Percentiles rank a stretch among this genome's conserved stretches.
These are phyloP conservation scores for Pseudozyma sp. DNA, from an alignment of 1,284 basidiomycete species.

Conservation along the genomic window DNA sequence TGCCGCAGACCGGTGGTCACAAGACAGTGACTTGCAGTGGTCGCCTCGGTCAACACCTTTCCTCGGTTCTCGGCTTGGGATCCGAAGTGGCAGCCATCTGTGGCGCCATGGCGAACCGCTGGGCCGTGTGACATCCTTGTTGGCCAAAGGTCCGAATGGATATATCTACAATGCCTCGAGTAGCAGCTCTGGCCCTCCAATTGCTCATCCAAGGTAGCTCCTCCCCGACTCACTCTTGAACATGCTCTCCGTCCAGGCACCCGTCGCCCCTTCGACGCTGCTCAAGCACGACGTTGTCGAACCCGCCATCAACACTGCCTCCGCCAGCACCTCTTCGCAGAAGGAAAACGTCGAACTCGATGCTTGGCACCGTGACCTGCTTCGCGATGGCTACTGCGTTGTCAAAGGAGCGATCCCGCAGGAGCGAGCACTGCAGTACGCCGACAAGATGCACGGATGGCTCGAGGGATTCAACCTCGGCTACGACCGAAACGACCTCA, in stretches of 20 bases:
- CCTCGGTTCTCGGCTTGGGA: no score
- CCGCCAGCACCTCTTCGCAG: neutral
- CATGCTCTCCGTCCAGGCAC: slow-evolving; percentile 17
- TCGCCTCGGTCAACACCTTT: no score
- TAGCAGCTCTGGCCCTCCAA: no score
- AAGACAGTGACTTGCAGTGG: no score
- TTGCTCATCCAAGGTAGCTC: neutral
- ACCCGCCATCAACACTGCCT: neutral
- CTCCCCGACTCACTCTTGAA: neutral
- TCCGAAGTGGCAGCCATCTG: no score
- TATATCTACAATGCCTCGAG: no score
- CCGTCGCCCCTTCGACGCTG: slow-evolving; percentile 13
- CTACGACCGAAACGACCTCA: slow-evolving; percentile 68
- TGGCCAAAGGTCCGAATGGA: no score
- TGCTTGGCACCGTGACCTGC: slow-evolving; percentile 42
- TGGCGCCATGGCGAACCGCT: no score
- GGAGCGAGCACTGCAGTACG: slow-evolving; percentile 65
- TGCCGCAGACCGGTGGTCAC: no score
- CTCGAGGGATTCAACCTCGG: slow-evolving; percentile 68
- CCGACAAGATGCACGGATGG: slow-evolving; percentile 67
- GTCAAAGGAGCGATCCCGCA: slow-evolving; percentile 65
- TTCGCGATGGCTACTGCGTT: slow-evolving; percentile 65
- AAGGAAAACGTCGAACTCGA: slow-evolving; percentile 13
- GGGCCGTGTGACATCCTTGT: no score
- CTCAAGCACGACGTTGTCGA: slow-evolving; percentile 21